Conservation (phyloP, 2,329 filamentous ascomycete species). For the Colletotrichum liriopes region DNA sequence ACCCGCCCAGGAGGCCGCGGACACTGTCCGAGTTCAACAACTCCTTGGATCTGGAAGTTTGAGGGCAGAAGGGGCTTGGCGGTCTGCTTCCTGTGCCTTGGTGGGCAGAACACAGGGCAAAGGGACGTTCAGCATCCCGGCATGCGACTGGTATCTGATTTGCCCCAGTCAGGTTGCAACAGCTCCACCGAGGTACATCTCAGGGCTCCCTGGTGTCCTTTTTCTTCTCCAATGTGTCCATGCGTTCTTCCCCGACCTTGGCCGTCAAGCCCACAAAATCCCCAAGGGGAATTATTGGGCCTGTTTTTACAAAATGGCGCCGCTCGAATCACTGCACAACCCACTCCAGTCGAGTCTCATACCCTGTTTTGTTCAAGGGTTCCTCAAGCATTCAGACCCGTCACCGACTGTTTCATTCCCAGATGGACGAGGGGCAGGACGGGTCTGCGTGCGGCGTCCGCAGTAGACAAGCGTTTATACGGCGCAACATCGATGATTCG, state of each 20-base stretch:
- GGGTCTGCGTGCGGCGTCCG: not conserved
- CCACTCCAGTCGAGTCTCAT: slow-evolving; percentile 22
- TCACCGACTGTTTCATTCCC: slow-evolving; percentile 14
- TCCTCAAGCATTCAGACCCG: slow-evolving; percentile 6
- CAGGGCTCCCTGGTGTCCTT: slow-evolving; percentile 2
- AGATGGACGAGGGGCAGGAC: not conserved
- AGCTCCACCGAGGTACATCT: slow-evolving; percentile 17
- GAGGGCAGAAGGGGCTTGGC: not conserved
- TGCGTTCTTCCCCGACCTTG: slow-evolving; percentile 34
- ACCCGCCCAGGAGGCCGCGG: not conserved
- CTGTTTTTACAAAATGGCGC: slow-evolving; percentile 8
- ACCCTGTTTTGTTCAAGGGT: not conserved
- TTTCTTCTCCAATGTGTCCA: not conserved
- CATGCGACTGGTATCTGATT: slow-evolving; percentile 26
- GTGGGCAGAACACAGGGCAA: not conserved
- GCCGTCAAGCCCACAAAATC: slow-evolving; percentile 31
- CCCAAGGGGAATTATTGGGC: slow-evolving; percentile 38
- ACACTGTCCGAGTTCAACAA: not conserved
- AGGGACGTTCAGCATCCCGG: slow-evolving; percentile 2
- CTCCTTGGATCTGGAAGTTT: not conserved
- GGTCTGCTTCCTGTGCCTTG: not conserved
- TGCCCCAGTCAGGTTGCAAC: slow-evolving; percentile 5
- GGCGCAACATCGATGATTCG: not conserved
- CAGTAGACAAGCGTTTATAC: not conserved
- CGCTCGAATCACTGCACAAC: slow-evolving; percentile 19